Conservation (phyloP, 2,329 filamentous ascomycete genomes). For the Aspergillus cejpii region DNA sequence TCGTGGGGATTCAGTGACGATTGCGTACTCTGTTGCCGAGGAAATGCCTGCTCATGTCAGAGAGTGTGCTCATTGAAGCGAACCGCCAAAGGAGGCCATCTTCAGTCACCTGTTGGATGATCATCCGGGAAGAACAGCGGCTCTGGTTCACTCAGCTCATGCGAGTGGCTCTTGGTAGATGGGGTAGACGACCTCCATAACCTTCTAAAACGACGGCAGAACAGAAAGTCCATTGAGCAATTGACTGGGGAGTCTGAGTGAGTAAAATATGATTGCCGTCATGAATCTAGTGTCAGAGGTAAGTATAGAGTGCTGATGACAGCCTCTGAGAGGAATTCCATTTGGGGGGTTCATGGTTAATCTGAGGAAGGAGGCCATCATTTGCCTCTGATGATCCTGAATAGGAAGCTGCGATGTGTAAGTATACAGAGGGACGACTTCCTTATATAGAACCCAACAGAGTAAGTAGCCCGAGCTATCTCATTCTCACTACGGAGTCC, state of each 20-base stretch:
- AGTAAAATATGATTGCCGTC: not conserved
- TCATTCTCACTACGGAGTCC: too few species aligned
- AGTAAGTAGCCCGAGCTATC: too few species aligned
- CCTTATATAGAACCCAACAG: too few species aligned
- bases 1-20: constrained; percentile 4
- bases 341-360: too few species aligned
- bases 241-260: not conserved
- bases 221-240: constrained; percentile 19
- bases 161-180: constrained; percentile 9
- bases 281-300: too few species aligned
- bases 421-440: too few species aligned
- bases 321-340: too few species aligned
- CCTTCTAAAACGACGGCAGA: constrained; percentile 23
- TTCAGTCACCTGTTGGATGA: constrained; percentile 11
- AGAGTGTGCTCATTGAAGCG: not conserved
- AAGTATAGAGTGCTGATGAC: too few species aligned
- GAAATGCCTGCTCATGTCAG: constrained; percentile 7
- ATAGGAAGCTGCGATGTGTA: not conserved
- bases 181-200: constrained; percentile 13
- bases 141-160: constrained; percentile 7
- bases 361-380: too few species aligned
- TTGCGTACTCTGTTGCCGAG: constrained; percentile 8
- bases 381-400: too few species aligned
- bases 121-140: constrained; percentile 1
- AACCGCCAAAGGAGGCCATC: not conserved